phyloP scores from a whole-genome alignment of 108 stramenopile genomes.

The Conticribra weissflogii region DNA sequence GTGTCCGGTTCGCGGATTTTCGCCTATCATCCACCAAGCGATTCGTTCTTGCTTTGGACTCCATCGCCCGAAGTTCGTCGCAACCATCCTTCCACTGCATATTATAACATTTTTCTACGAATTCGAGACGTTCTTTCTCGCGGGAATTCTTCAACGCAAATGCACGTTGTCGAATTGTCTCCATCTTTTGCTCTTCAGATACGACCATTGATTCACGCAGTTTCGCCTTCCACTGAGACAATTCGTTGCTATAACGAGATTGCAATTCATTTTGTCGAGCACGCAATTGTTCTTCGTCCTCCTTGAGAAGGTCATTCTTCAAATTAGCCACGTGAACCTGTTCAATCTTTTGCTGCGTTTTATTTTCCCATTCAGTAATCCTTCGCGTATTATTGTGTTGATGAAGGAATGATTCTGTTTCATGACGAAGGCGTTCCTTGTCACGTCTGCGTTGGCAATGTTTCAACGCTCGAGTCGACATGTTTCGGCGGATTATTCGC shows the following conservation, averaged over 20 bases:
- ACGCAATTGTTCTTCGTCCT: conserved; percentile 27
- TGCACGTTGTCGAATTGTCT: conserved; percentile 43
- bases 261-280: conserved; percentile 22
- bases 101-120: conserved; percentile 61
- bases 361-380: conserved; percentile 32
- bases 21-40: conserved; percentile 45
- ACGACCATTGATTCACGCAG: conserved; percentile 24
- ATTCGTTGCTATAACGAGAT: conserved; percentile 39
- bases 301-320: conserved; percentile 11
- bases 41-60: conserved; percentile 53
- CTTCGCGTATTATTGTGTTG: conserved; percentile 34
- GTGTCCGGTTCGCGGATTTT: conserved; percentile 18
- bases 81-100: conserved; percentile 69
- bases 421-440: conserved; percentile 38
- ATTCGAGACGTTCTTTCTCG: conserved; percentile 49
- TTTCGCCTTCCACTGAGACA: conserved; percentile 35
- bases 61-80: conserved; percentile 70
- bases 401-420: conserved; percentile 38
- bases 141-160: conserved; percentile 39
- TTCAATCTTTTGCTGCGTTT: conserved; percentile 26
- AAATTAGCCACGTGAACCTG: conserved; percentile 28
- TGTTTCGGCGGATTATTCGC: neutral
- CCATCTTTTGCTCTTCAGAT: conserved; percentile 47
- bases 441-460: conserved; percentile 32
- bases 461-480: conserved; percentile 23